A percentile compares a stretch with the other conserved stretches of the same genome.
These are phyloP conservation scores for Castanea crenata DNA, from an alignment of 306 rosid genomes.

Conservation along the genomic window DNA sequence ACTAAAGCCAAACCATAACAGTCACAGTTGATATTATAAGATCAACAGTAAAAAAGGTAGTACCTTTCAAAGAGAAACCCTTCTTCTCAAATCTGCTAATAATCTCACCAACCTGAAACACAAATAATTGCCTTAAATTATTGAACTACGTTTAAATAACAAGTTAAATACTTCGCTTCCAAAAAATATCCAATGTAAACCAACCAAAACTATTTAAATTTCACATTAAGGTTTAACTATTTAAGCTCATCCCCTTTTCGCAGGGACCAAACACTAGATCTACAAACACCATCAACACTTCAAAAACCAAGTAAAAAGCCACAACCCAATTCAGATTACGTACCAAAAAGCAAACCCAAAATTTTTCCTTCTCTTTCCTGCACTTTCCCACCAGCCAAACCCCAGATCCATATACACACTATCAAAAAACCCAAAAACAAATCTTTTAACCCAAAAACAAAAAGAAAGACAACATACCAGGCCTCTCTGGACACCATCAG, in stretches of 20 bases:
- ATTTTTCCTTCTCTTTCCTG: neutral
- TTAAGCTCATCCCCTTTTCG: neutral
- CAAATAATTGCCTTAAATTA: neutral
- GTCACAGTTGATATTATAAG: neutral
- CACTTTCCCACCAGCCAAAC: slow-evolving; percentile 2
- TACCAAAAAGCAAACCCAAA: neutral
- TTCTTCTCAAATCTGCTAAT: slow-evolving; percentile 95
- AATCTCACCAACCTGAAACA: slow-evolving; percentile 75
- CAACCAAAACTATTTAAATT: neutral
- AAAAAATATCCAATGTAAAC: no score
- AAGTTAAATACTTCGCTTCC: neutral
- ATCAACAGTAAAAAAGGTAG: neutral
- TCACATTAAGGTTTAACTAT: neutral
- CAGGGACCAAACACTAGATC: neutral
- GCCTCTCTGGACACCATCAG: slow-evolving; percentile 92
- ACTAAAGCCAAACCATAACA: neutral
- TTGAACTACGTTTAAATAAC: neutral
- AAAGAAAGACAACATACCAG: slow-evolving; percentile 41
- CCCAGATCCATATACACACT: neutral
- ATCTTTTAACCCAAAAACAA: neutral
- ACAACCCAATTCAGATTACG: neutral
- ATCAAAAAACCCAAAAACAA: neutral
- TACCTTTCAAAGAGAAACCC: slow-evolving; percentile 86
- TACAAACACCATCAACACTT: neutral
- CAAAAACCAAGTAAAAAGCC: neutral